Evolutionary conservation across 2,329 filamentous ascomycete genomes (phyloP).

Genomic region (Penicillium sp.): DNA sequence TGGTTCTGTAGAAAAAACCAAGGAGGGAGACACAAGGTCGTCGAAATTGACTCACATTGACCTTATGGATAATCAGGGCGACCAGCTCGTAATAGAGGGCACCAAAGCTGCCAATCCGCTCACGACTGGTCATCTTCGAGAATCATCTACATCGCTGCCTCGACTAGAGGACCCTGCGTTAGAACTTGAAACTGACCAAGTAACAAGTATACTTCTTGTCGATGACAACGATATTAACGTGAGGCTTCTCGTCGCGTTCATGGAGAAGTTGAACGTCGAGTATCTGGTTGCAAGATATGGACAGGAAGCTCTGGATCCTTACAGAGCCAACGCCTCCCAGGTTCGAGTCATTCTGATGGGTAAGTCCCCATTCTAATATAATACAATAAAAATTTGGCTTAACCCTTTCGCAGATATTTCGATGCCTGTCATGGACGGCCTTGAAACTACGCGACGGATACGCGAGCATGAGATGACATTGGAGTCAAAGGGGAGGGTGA

Average conservation of each 20-base stretch:
- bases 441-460: conserved; percentile 35
- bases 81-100: neutral
- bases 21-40: neutral
- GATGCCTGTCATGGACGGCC: conserved; percentile 43
- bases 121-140: neutral
- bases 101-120: neutral
- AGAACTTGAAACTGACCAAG: too few species aligned
- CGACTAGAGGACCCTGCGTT: neutral
- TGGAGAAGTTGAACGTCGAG: conserved; percentile 32
- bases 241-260: conserved; percentile 36
- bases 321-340: conserved; percentile 16
- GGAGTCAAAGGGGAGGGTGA: neutral
- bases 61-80: neutral
- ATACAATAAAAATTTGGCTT: neutral
- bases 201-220: conserved; percentile 34
- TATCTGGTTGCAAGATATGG: conserved; percentile 41
- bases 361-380: neutral
- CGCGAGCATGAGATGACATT: conserved; percentile 17
- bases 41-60: neutral
- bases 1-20: neutral
- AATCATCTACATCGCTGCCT: neutral
- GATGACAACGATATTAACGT: conserved; percentile 45
- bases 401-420: conserved; percentile 32
- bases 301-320: conserved; percentile 37
- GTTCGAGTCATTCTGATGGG: conserved; percentile 25